Percentiles rank a stretch among this genome's conserved stretches.
phyloP scores from a whole-genome alignment of 2,329 filamentous ascomycete species.

The Trichoderma koningiopsis region DNA sequence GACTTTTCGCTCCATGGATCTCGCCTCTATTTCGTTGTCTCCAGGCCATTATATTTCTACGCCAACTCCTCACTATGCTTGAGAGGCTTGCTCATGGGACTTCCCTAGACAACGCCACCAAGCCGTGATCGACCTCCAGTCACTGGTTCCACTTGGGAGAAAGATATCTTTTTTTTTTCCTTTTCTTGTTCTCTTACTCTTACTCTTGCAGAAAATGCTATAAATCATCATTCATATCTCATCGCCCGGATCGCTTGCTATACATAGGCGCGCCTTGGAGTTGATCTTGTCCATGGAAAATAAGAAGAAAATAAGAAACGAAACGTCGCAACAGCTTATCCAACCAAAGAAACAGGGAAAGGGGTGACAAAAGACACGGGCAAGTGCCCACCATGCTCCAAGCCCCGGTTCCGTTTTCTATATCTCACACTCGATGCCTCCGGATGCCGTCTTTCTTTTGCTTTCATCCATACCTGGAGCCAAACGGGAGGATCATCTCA shows the following conservation, averaged over 20 bases:
- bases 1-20: conserved; percentile 6
- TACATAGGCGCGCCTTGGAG: conserved; percentile 24
- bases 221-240: conserved; percentile 28
- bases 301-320: background rate
- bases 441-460: conserved; percentile 16
- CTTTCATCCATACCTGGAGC: conserved; percentile 19
- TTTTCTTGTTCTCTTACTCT: background rate
- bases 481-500: conserved; percentile 7
- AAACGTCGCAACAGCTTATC: conserved; percentile 17
- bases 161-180: background rate
- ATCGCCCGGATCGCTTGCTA: conserved; percentile 28
- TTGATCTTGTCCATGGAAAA: conserved; percentile 18
- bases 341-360: conserved; percentile 26
- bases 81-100: background rate
- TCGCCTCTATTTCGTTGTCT: background rate
- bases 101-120: background rate
- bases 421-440: conserved; percentile 24
- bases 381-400: conserved; percentile 27
- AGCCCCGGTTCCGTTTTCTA: conserved; percentile 24
- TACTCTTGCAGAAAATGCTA: conserved; percentile 19
- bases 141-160: conserved; percentile 9
- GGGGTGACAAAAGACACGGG: conserved; percentile 13
- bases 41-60: background rate
- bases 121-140: background rate
- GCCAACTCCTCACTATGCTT: background rate